Evolutionary conservation across 345 rosid genomes (phyloP), one percentile per base, ranked within the genome.

Genomic region (Eucalyptus camaldulensis): DNA sequence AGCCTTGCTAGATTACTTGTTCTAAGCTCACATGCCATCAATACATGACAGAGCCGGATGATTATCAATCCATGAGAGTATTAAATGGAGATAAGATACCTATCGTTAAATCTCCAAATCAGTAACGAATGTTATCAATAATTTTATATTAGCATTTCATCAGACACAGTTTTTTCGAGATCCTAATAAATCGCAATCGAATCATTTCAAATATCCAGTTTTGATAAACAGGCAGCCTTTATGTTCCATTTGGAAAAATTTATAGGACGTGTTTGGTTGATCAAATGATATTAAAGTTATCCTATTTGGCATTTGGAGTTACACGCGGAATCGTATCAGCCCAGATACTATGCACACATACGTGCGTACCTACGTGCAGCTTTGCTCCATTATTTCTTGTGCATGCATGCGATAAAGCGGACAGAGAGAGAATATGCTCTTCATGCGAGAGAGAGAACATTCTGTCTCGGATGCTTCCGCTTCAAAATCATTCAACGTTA

Each of bases 251-350:
- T 0, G 0, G 3, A 10, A 72, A 72, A 72, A 33, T 11, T 1
- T 72, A 6, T 6, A 9, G 2, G 27, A 22, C 0, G 7, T 9
- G 0, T 21, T 37, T 6, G 27, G 3, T 37, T 1, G 14, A 5
- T 0, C 0, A 12, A 0, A 19, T 72, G 1, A 72, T 3, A 10
- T 21, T 3, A 17, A 40, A 72, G 27, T 40, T 72, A 72, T 72
- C 4, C 0, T 72, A 0, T 72, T 12, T 37, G 8, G 14, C 22
- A 19, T 72, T 10, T 33, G 27, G 27, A 40, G 83, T 1, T 60
- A 37, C 25, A 19, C 3, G 45, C 10, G 45, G 27, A 9, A 19
- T 1, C 8, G 25, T 72, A 37, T 10, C 2, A 5, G 45, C 45
- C 15, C 14, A 24, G 14, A 11, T 10, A 19, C 11, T 10, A 37